Evolutionary conservation across 1,139 yeast species (phyloP), one percentile per base, ranked within the genome.

Genomic region (Schizosaccharomyces versatilis): DNA sequence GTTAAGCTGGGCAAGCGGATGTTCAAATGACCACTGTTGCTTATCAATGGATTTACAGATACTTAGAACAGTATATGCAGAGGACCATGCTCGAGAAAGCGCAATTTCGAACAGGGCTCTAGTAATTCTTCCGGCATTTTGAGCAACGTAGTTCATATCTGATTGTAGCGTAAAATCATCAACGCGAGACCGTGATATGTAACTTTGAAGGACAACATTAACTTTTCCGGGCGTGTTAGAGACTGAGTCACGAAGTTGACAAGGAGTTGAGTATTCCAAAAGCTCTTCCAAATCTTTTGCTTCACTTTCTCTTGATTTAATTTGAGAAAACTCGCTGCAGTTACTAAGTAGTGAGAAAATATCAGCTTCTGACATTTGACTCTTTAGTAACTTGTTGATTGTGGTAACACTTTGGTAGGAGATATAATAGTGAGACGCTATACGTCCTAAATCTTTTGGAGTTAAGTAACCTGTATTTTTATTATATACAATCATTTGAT

Each of bases 401-500:
- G 86, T 76, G 65, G 90, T 98, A 48, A 93, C 81, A 38, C 94
- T 79, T 60, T 82, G 84, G 64, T 84, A 83, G 55, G 86, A 69
- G 56, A 93, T 71, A 64, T 93, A 93, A 64, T 88, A 93, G 62
- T 93, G 98, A 1, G 95, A 84, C 0, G 98, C 95, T 54, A 88
- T 79, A 63, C 98, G 75, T 5, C 99, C 99, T 54, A 86, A 71
- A 67, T 93, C 97, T 61, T 90, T 90, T 1, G 95, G 71, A 36
- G 80, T 76, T 58, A 93, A 79, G 2, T 88, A 76, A 53, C 84
- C 84, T 0, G 95, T 79, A 48, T 78, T 72, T 59, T 88, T 96
- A 63, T 90, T 96, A 66, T 79, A 90, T 0, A 88, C 80, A 61
- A 93, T 82, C 98, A 93, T 90, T 65, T 90, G 98, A 15, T 88